phyloP scores from a whole-genome alignment of 2,329 filamentous ascomycete species.

The Alternaria solani region DNA sequence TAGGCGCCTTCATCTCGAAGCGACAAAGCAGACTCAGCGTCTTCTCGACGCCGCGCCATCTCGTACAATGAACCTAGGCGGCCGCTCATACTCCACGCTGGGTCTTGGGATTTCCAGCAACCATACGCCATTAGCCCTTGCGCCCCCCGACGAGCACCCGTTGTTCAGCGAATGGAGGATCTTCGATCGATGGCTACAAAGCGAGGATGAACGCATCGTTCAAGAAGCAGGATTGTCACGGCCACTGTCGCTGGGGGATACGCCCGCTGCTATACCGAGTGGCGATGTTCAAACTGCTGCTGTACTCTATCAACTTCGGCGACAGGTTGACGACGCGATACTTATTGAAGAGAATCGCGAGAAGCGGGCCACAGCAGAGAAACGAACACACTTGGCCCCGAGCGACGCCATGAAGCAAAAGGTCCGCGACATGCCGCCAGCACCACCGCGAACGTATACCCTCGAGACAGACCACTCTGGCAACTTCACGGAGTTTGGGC shows the following conservation, averaged over 20 bases:
- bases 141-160: constrained; percentile 39
- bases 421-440: constrained; percentile 34
- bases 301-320: constrained; percentile 36
- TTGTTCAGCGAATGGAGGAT: constrained; percentile 43
- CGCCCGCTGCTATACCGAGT: constrained; percentile 23
- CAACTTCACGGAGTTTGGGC: constrained; percentile 26
- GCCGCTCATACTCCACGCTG: constrained; percentile 35
- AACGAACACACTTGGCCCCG: constrained; percentile 37
- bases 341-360: constrained; percentile 42
- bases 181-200: constrained; percentile 40
- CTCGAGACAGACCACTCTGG: constrained; percentile 35
- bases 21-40: constrained; percentile 33
- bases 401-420: constrained; percentile 41
- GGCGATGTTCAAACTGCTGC: constrained; percentile 38
- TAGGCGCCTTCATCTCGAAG: constrained; percentile 41
- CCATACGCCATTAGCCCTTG: constrained; percentile 28
- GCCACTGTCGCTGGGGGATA: constrained; percentile 33
- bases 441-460: constrained; percentile 38
- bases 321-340: constrained; percentile 43
- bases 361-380: constrained; percentile 36
- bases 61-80: constrained; percentile 37
- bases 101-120: constrained; percentile 29
- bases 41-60: constrained; percentile 33
- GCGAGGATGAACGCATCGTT: constrained; percentile 38
- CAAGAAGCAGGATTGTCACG: constrained; percentile 26